phyloP scores from a whole-genome alignment of 129 eudicot species.

The Gnaphalium uliginosum region DNA sequence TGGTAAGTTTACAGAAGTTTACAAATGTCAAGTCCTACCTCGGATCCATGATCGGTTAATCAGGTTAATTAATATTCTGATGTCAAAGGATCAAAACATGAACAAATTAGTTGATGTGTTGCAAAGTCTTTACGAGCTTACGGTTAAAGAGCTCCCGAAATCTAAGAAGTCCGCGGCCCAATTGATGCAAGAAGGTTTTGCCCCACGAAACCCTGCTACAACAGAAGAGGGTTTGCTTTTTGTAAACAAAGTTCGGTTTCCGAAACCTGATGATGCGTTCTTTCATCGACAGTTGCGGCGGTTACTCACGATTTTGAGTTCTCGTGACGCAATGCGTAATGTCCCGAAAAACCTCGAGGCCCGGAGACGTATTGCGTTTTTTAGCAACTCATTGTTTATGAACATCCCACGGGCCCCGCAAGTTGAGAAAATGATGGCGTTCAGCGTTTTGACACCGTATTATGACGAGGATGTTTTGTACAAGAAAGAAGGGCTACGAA shows the following conservation, averaged over 20 bases:
- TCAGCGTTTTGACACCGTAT: conserved; percentile 86
- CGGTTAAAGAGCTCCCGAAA: conserved; percentile 65
- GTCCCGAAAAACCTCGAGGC: conserved; percentile 80
- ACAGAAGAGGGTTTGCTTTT: conserved; percentile 59
- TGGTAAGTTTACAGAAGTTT: conserved; percentile 56
- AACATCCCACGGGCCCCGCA: conserved; percentile 97
- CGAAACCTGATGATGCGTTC: conserved; percentile 56
- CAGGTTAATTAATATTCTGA: conserved; percentile 54
- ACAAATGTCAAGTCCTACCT: conserved; percentile 50
- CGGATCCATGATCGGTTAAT: conserved; percentile 51
- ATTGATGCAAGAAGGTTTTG: conserved; percentile 69
- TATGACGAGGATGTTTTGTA: conserved; percentile 86
- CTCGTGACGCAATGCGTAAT: conserved; percentile 75
- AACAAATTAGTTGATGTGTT: conserved; percentile 51
- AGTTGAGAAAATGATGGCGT: conserved; percentile 91
- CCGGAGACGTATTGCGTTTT: conserved; percentile 74
- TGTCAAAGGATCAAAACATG: conserved; percentile 44
- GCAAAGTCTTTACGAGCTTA: conserved; percentile 74
- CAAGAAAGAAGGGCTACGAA: conserved; percentile 62
- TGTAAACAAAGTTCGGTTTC: conserved; percentile 61
- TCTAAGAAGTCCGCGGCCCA: conserved; percentile 41
- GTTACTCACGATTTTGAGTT: conserved; percentile 62
- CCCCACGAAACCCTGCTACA: conserved; percentile 40
- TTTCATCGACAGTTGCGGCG: conserved; percentile 72
- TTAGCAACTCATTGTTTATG: conserved; percentile 88